A percentile compares a stretch with the other conserved stretches of the same genome.
Evolutionary conservation across 306 rosid species (phyloP).

Genomic region (Gastrolobium villosum): DNA sequence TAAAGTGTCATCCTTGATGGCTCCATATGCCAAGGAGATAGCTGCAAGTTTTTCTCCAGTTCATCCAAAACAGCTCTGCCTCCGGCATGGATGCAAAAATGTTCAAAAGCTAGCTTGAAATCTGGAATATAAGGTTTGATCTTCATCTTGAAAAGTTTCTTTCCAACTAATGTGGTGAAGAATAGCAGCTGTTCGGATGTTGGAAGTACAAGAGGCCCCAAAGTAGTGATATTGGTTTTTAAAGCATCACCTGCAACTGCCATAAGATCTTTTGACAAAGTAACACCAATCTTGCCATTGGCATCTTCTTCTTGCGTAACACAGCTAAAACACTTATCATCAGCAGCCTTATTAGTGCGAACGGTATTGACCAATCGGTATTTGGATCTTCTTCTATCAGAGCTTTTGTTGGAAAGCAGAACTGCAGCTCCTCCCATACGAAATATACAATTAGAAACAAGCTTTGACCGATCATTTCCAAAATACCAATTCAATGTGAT

Average conservation of each 20-base stretch:
- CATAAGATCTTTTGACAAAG: slow-evolving; percentile 91
- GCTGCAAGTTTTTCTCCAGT: slow-evolving; percentile 90
- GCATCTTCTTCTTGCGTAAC: slow-evolving; percentile 92
- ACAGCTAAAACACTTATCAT: slow-evolving; percentile 86
- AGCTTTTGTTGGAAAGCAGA: slow-evolving; percentile 75
- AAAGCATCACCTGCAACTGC: slow-evolving; percentile 94
- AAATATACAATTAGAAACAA: slow-evolving; percentile 85
- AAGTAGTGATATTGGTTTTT: slow-evolving; percentile 87
- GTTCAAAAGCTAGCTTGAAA: slow-evolving; percentile 91
- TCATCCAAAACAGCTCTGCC: slow-evolving; percentile 95
- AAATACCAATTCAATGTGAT: slow-evolving; percentile 96
- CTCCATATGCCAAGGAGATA: slow-evolving; percentile 94
- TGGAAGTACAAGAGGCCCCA: slow-evolving; percentile 92
- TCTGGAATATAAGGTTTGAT: slow-evolving; percentile 93
- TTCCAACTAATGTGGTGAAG: slow-evolving; percentile 75
- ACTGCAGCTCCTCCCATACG: slow-evolving; percentile 96
- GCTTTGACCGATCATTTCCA: slow-evolving; percentile 91
- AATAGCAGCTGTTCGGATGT: slow-evolving; percentile 90
- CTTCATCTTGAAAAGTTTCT: slow-evolving; percentile 85
- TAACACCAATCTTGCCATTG: slow-evolving; percentile 79
- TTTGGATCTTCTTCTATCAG: slow-evolving; percentile 87
- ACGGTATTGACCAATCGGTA: slow-evolving; percentile 75
- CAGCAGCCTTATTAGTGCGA: slow-evolving; percentile 89
- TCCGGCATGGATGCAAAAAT: slow-evolving; percentile 94
- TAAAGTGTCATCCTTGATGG: slow-evolving; percentile 96